These are phyloP conservation scores for Ceratocystis harringtonii DNA, from an alignment of 2,329 filamentous ascomycete species.

Conservation along the genomic window DNA sequence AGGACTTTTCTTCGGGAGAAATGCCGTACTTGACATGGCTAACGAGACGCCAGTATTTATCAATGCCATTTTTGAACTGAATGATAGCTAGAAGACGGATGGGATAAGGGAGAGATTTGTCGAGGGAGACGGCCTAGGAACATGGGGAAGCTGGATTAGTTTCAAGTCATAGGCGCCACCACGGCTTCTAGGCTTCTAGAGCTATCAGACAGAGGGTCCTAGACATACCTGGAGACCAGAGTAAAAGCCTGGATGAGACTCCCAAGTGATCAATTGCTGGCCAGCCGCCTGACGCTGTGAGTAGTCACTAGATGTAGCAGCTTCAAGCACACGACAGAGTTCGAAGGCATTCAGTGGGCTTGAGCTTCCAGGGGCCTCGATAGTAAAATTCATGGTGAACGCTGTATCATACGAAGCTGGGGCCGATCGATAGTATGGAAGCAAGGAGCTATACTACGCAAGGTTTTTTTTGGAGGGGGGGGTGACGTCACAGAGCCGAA, in stretches of 20 bases:
- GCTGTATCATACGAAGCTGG: neutral
- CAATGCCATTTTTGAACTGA: constrained; percentile 90
- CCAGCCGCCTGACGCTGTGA: constrained; percentile 50
- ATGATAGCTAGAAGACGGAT: constrained; percentile 83
- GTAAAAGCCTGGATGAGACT: constrained; percentile 50
- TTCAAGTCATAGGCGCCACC: constrained; percentile 4
- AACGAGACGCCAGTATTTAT: constrained; percentile 76
- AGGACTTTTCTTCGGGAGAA: constrained; percentile 57
- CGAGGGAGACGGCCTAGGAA: constrained; percentile 59
- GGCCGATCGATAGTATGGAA: neutral
- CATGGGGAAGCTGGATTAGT: constrained; percentile 6
- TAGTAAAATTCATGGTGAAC: constrained; percentile 46
- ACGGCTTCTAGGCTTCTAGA: neutral
- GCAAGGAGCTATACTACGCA: neutral
- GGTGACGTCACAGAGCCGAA: neutral
- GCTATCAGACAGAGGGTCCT: neutral
- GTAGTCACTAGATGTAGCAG: constrained; percentile 47
- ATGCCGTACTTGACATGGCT: constrained; percentile 44
- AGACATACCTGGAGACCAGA: constrained; percentile 47
- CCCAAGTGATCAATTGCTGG: constrained; percentile 59
- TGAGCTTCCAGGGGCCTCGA: constrained; percentile 72
- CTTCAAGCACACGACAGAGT: constrained; percentile 48
- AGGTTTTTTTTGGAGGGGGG: neutral
- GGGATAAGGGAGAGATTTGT: constrained; percentile 59
- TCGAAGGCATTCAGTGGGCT: constrained; percentile 50